Evolutionary conservation across 805 yeast species (phyloP).

Genomic region (Kodamaea leandrae): DNA sequence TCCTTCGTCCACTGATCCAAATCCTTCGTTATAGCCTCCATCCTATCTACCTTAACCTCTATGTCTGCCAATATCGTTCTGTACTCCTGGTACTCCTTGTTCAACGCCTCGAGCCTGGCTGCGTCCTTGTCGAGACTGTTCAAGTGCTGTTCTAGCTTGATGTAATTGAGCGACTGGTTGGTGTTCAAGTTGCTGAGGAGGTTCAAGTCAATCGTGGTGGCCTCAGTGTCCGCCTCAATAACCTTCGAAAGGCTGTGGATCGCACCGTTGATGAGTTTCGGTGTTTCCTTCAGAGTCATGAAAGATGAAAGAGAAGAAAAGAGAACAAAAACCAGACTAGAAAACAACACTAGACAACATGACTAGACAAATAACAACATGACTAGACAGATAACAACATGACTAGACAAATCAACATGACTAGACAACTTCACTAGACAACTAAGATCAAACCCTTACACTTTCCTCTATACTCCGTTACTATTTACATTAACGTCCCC

Average conservation of each 20-base stretch:
- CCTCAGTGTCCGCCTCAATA: slow-evolving; percentile 41
- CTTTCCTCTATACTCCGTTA: background rate
- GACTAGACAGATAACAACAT: no score
- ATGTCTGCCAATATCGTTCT: slow-evolving; percentile 25
- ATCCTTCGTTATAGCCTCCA: slow-evolving; percentile 51
- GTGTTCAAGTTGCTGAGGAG: slow-evolving; percentile 55
- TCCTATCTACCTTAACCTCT: slow-evolving; percentile 34
- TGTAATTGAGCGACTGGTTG: slow-evolving; percentile 53
- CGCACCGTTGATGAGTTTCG: slow-evolving; percentile 27
- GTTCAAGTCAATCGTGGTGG: slow-evolving; percentile 44
- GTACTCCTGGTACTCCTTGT: slow-evolving; percentile 24
- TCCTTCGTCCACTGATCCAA: slow-evolving; percentile 62
- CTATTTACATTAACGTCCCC: slow-evolving; percentile 49
- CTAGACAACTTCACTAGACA: background rate
- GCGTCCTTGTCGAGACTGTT: slow-evolving; percentile 45
- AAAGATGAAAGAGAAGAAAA: background rate
- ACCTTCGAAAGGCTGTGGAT: slow-evolving; percentile 29
- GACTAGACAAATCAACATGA: background rate
- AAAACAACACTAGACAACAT: background rate
- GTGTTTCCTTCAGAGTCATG: slow-evolving; percentile 32
- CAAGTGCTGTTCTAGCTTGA: slow-evolving; percentile 39
- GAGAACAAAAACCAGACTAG: background rate
- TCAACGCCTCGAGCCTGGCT: slow-evolving; percentile 23
- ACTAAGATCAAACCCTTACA: background rate
- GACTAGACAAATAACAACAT: background rate